Conservation (phyloP, 352 stramenopile genomes). For the Phytophthora pistaciae region DNA sequence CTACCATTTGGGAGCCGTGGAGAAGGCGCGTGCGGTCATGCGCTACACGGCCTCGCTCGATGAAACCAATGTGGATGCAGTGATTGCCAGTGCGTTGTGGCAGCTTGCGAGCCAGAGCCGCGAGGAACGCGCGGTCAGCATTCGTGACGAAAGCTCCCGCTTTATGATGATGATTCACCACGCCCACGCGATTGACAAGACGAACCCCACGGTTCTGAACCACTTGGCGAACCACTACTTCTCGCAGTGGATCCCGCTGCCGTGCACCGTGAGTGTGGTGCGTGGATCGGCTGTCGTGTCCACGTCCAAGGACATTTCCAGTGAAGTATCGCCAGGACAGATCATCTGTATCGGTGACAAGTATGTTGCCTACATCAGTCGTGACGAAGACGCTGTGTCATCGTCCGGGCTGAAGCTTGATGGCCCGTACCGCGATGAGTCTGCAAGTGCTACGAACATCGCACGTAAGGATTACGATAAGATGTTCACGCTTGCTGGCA, state of each 20-base stretch:
- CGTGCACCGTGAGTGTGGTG: constrained; percentile 88
- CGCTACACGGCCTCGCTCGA: constrained; percentile 85
- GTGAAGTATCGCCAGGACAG: constrained; percentile 91
- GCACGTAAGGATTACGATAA: constrained; percentile 92
- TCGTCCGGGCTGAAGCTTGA: constrained; percentile 77
- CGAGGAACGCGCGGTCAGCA: constrained; percentile 78
- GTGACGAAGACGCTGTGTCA: constrained; percentile 66
- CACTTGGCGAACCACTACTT: constrained; percentile 99
- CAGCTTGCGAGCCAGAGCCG: constrained; percentile 86
- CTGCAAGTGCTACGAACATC: constrained; percentile 63
- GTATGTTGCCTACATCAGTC: constrained; percentile 92
- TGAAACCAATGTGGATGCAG: constrained; percentile 94
- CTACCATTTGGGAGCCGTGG: constrained; percentile 93
- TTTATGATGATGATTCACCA: constrained; percentile 94
- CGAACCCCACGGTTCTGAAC: constrained; percentile 94
- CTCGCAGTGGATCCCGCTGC: constrained; percentile 95
- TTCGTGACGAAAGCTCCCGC: constrained; percentile 88
- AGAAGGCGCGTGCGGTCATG: constrained; percentile 89
- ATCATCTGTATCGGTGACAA: constrained; percentile 94
- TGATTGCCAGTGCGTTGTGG: constrained; percentile 95
- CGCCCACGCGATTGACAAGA: constrained; percentile 90
- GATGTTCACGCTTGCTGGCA: constrained; percentile 90
- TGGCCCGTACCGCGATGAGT: constrained; percentile 84
- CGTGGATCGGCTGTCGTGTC: constrained; percentile 86
- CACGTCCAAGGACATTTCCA: constrained; percentile 89